A percentile compares a stretch with the other conserved stretches of the same genome.
phyloP scores from a whole-genome alignment of 176 grass and related monocot genomes.

The Echinochloa phyllopogon region DNA sequence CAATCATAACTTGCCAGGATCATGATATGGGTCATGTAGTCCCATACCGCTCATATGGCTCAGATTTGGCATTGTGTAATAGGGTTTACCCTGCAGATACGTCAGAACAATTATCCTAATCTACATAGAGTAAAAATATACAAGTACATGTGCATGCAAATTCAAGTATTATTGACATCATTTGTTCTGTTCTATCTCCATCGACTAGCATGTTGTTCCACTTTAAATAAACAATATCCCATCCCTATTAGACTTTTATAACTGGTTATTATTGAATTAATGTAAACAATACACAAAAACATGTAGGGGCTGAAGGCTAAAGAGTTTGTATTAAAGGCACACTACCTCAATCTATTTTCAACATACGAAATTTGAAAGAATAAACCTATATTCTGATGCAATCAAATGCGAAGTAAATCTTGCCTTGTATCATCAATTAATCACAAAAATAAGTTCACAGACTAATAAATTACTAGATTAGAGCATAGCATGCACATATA shows the following conservation, averaged over 20 bases:
- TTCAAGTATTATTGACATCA: background rate
- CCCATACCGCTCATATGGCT: background rate
- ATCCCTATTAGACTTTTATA: background rate
- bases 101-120: background rate
- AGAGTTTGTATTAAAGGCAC: background rate
- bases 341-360: background rate
- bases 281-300: background rate
- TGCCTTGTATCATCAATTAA: background rate
- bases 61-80: background rate
- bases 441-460: background rate
- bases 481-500: background rate
- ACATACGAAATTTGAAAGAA: background rate
- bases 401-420: background rate
- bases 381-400: background rate
- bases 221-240: background rate
- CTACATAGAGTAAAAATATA: background rate
- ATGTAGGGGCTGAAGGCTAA: background rate
- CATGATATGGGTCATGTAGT: conserved; percentile 23
- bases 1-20: background rate
- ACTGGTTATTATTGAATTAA: background rate
- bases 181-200: background rate
- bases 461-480: background rate
- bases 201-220: background rate
- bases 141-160: background rate
- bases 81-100: background rate